Evolutionary conservation across 2,329 filamentous ascomycete genomes (phyloP), one percentile per base, ranked within the genome.

Genomic region (Epichloe aotearoae): DNA sequence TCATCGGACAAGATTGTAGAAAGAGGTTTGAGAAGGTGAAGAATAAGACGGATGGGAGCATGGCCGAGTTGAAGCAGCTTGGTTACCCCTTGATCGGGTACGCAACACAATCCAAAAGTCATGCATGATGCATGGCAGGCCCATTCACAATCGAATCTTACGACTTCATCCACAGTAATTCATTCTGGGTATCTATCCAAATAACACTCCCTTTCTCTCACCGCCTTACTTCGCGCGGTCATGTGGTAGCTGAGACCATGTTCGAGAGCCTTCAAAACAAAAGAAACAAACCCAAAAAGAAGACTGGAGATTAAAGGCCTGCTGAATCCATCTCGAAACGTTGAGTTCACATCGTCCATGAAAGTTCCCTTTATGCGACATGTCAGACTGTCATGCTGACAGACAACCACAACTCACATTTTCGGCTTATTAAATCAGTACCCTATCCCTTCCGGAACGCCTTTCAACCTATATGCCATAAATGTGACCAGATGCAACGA

Each of bases 1-100:
- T 67, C 23, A 65, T 68, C 54, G 60, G 65, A 8, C 59, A 60
- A 4, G 66, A 67, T 40, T 62, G 61, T 15, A 52, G 65, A 48
- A 57, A 62, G 43, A 62, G 68, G 40, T 58, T 58, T 42, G 53
- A 54, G 53, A 54, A 54, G 17, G 40, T 69, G 26, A 46, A 59
- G 33, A 56, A 51, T 3, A 56, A 55, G 40, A 39, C 58, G 14
- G 47, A n/a, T 3, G 54, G 53, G 20, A 61, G 57, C 54, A 52
- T 30, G 42, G 53, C 45, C 3, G 54, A 57, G 39, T 34, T 61
- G 34, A 58, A 17, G 30, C 30, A 30, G 30, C 1, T 30, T 30
- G 30, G 30, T 4, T 30, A 30, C 30, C 1, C 30, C 30, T 30
- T 30, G 30, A 30, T 30, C 30, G 30, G 30, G 26, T 30, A 30